A percentile compares a stretch with the other conserved stretches of the same genome.
Evolutionary conservation across 495 filamentous ascomycete species (phyloP).

Genomic region (Penicillium atrosanguineum): DNA sequence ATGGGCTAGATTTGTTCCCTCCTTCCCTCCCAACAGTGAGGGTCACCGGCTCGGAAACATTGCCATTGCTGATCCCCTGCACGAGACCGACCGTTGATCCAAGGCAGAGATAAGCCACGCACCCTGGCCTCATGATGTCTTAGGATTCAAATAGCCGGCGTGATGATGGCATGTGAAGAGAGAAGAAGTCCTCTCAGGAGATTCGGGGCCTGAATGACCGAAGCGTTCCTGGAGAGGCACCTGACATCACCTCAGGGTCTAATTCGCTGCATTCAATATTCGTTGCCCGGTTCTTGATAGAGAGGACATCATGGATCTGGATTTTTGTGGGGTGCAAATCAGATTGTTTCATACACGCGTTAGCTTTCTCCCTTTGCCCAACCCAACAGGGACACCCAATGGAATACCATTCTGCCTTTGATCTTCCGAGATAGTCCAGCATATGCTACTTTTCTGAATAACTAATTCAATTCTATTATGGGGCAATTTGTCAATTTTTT

Average conservation of each 20-base stretch:
- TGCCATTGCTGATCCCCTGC: conserved; percentile 1
- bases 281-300: not conserved
- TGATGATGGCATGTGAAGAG: not conserved
- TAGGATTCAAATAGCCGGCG: not conserved
- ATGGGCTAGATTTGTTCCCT: conserved; percentile 52
- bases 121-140: conserved; percentile 5
- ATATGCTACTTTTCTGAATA: not conserved
- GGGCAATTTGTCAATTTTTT: not conserved
- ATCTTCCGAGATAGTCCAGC: not conserved
- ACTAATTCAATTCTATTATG: not conserved
- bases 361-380: not conserved
- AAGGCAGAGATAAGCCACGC: not conserved
- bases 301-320: conserved; percentile 3
- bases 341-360: not conserved
- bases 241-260: not conserved
- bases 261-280: not conserved
- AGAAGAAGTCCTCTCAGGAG: not conserved
- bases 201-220: not conserved
- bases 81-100: conserved; percentile 22
- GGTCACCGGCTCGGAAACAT: not conserved
- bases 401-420: not conserved
- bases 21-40: conserved; percentile 40
- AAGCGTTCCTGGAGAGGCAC: not conserved
- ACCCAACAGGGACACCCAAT: too few species aligned
- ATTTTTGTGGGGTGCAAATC: not conserved